Base-by-base conservation (phyloP, 192 early-diverging fungal species). In the Rhizophagus sp. region DNA sequence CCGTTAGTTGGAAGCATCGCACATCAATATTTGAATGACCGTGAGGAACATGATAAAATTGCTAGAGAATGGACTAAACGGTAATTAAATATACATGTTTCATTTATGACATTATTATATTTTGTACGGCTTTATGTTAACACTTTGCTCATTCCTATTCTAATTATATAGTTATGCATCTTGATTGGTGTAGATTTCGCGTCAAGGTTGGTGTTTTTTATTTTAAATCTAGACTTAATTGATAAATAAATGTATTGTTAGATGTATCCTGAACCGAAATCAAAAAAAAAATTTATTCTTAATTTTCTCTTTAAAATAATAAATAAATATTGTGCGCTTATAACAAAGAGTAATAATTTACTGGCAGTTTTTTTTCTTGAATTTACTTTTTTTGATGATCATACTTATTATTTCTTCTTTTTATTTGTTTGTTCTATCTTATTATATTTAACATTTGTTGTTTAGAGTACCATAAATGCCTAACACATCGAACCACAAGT, bases 1-100 rank as follows among this genome's bases (percentile, higher is more conserved):
- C 97, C 97, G 19, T 88, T 98, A 70, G 96, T 98, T 10, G 92
- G 91, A 57, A 93, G 90, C 81, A 97, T 99, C 84, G 97, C 97
- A 34, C 87, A 94, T 76, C 93, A 98, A 83, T 97, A 96, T 73
- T 68, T 97, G 81, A 86, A 88, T 73, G 91, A 96, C 80, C 89
- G 96, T 49, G 91, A 93, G 36, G 93, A 96, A 82, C 96, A 98
- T 73, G 97, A 99, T 76, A 85, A 87, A 49, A 92, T 90, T 22
- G 97, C 97, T 49, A 90, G 92, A 78, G 96, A 99, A 81, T 99
- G 96, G 96, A 97, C 97, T 57, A 93, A 94, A 83, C 87, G 95
- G 86, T 97, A 91, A 39, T 17, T 39, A 65, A 65, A 24, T 65
- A 25, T 33, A 12, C 2, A 10, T 27, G 3, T 33, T 13, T 27